These are phyloP conservation scores for Trichoderma semiorbis DNA, from an alignment of 2,329 filamentous ascomycete genomes.

Conservation along the genomic window DNA sequence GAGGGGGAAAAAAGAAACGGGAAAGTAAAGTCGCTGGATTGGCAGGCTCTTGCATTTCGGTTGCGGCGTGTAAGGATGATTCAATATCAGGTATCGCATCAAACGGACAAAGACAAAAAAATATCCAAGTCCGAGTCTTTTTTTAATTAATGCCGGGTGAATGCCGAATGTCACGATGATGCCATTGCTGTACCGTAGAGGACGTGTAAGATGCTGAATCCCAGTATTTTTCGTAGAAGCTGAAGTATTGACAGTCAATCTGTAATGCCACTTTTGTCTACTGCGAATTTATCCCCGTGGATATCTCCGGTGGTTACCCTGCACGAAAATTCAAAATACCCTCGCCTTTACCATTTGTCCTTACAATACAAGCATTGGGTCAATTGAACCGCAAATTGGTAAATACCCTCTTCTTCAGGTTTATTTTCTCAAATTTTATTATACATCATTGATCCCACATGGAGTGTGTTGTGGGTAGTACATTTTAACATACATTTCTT, in stretches of 20 bases:
- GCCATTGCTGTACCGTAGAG: neutral
- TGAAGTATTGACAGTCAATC: neutral
- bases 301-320: neutral
- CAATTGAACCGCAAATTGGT: neutral
- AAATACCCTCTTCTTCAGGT: neutral
- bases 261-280: neutral
- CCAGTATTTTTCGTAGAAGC: no score
- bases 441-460: neutral
- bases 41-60: conserved; percentile 51
- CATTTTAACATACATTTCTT: neutral
- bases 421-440: neutral
- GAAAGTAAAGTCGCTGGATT: conserved; percentile 39
- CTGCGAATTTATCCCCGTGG: neutral
- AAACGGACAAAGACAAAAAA: conserved; percentile 39
- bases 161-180: neutral
- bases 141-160: neutral
- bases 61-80: conserved; percentile 52
- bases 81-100: conserved; percentile 51
- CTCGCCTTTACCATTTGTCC: neutral
- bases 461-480: neutral
- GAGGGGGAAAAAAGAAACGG: conserved; percentile 20
- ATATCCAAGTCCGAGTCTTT: conserved; percentile 28
- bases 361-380: neutral
- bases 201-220: neutral
- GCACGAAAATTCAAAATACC: neutral